Conservation (phyloP, 148 eudicot species). For the Fagopyrum esculentum region DNA sequence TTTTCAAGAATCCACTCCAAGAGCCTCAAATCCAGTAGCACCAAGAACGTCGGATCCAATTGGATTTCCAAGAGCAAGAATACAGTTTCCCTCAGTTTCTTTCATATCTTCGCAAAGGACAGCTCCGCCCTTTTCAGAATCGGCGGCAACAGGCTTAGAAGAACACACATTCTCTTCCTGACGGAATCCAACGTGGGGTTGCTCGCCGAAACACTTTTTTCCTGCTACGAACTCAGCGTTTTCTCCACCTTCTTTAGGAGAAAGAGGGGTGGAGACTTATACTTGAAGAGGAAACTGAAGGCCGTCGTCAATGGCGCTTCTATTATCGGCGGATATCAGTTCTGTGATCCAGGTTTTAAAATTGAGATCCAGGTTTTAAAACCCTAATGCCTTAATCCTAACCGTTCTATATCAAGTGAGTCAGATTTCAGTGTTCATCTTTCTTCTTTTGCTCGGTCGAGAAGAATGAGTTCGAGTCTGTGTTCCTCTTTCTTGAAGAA, state of each 20-base stretch:
- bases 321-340: neutral
- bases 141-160: neutral
- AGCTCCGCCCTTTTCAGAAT: neutral
- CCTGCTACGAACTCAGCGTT: neutral
- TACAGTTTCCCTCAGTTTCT: neutral
- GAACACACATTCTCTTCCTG: neutral
- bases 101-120: neutral
- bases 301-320: neutral
- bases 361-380: no score
- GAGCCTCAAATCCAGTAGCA: neutral
- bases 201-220: neutral
- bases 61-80: neutral
- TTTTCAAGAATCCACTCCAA: neutral
- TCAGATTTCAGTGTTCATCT: no score
- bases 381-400: no score
- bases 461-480: no score
- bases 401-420: no score
- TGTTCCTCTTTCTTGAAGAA: no score
- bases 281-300: neutral
- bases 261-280: slow-evolving; percentile 1
- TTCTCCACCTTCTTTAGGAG: neutral
- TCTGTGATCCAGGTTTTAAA: neutral
- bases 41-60: neutral
- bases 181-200: neutral
- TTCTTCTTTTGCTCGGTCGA: no score